Evolutionary conservation across 768 basidiomycete genomes (phyloP).

Genomic region (Serpula lacrymans): DNA sequence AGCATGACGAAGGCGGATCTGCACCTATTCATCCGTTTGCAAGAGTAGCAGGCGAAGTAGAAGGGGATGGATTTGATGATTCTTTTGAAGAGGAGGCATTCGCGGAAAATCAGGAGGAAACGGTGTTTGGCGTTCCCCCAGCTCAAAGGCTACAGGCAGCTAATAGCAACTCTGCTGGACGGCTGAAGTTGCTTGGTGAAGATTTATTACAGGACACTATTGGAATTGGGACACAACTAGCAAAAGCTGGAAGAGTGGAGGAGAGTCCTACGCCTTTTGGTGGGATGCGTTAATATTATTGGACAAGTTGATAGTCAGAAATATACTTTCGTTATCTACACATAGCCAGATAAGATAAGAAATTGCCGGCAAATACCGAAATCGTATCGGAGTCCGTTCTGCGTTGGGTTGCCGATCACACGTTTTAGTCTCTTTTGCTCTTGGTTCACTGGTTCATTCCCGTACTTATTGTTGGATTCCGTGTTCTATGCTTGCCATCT

Average conservation of each 20-base stretch:
- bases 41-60: conserved; percentile 24
- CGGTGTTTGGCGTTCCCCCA: conserved; percentile 68
- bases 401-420: too few species aligned
- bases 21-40: conserved; percentile 64
- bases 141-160: conserved; percentile 37
- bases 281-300: conserved; percentile 7
- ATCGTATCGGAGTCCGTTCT: too few species aligned
- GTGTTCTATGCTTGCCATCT: too few species aligned
- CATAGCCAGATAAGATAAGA: too few species aligned
- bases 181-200: conserved; percentile 58
- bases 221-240: conserved; percentile 53
- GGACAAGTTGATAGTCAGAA: too few species aligned
- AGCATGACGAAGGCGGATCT: conserved; percentile 37
- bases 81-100: conserved; percentile 43
- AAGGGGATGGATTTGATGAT: conserved; percentile 47
- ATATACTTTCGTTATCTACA: too few species aligned
- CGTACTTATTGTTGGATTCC: too few species aligned
- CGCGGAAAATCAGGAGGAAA: conserved; percentile 49
- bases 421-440: too few species aligned
- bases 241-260: conserved; percentile 45
- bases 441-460: too few species aligned
- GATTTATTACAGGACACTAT: conserved; percentile 63
- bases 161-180: conserved; percentile 17
- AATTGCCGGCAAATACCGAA: too few species aligned
- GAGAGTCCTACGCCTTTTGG: conserved; percentile 64